phyloP scores from a whole-genome alignment of 1,139 yeast species.

The Barnettozyma hawaiiensis region DNA sequence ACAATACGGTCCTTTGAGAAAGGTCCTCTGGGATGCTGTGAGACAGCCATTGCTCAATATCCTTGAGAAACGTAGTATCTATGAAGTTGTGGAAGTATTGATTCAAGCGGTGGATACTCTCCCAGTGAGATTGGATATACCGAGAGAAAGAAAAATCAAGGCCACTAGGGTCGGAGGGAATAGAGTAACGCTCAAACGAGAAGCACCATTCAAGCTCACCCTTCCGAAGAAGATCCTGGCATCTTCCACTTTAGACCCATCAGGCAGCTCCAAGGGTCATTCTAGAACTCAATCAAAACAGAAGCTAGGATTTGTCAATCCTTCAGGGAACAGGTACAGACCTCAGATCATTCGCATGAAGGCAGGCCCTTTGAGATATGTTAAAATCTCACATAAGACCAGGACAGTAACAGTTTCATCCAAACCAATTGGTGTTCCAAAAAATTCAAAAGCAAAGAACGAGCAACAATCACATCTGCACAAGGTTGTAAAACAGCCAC shows the following conservation, averaged over 20 bases:
- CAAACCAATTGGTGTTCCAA: constrained; percentile 20
- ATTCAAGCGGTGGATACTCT: constrained; percentile 60
- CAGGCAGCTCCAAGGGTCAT: constrained; percentile 1
- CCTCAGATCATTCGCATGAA: constrained; percentile 19
- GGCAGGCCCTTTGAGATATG: constrained; percentile 23
- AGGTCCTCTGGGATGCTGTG: constrained; percentile 64
- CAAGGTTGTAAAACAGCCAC: not conserved
- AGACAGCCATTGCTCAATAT: constrained; percentile 56
- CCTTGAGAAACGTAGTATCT: constrained; percentile 55
- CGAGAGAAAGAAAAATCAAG: constrained; percentile 61
- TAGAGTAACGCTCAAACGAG: constrained; percentile 29
- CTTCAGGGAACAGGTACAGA: constrained; percentile 8
- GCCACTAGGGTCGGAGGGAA: constrained; percentile 39
- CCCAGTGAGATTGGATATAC: constrained; percentile 57
- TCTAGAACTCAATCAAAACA: constrained; percentile 7
- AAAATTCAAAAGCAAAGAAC: not conserved
- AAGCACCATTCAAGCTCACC: constrained; percentile 32
- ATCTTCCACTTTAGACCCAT: constrained; percentile 7
- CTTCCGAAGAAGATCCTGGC: constrained; percentile 23
- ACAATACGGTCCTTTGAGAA: constrained; percentile 55
- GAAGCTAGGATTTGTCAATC: constrained; percentile 6
- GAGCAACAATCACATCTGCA: not conserved
- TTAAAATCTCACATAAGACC: constrained; percentile 19
- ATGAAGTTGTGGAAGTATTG: constrained; percentile 60
- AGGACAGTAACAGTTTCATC: constrained; percentile 22